Evolutionary conservation across 768 basidiomycete species (phyloP), one percentile per base, ranked within the genome.

Genomic region (Fomitopsis pulvina): DNA sequence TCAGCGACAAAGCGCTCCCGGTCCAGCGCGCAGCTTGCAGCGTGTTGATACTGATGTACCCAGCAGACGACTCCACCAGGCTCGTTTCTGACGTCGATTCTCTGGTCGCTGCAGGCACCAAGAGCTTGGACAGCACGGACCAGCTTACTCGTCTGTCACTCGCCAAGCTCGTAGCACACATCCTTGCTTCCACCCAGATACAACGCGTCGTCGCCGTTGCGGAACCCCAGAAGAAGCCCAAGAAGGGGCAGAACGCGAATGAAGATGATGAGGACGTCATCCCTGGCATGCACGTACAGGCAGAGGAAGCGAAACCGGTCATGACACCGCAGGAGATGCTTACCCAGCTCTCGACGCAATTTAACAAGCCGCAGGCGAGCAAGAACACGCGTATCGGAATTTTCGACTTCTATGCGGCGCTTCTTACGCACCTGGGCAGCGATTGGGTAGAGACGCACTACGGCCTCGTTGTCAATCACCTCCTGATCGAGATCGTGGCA

Each of bases 21-120:
- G 78, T 98, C 16, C 91, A 96, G 62, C 81, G 94, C 21, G 91
- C 81, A 2, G 84, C 85, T 7, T 78, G 91, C 22, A 82, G 88
- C 58, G 92, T 91, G 58, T 64, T 85, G 16, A 65, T 75, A 34
- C 65, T 78, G 2, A 72, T 92, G 64, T 82, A 85, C 61, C 74
- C 80, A 14, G 67, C 71, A 11, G 79, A 81, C 27, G 75, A 78
- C 10, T 72, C 74, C 27, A 73, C 76, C 21, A 75, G 80, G 20
- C 72, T 83, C 1, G 64, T 80, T 4, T 68, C 72, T 28, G 96
- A 97, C 7, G 77, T 96, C 32, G 94, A 99, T 42, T 68, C 77
- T 2, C 74, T 97, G 48, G 63, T 94, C 12, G 66, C 68, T 2
- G 68, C 82, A 3, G 87, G 81, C 47, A 68, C 85, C 34, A 87